A percentile compares a stretch with the other conserved stretches of the same genome.
Evolutionary conservation across 768 basidiomycete species (phyloP).

Genomic region (Gloeostereum incarnatum): DNA sequence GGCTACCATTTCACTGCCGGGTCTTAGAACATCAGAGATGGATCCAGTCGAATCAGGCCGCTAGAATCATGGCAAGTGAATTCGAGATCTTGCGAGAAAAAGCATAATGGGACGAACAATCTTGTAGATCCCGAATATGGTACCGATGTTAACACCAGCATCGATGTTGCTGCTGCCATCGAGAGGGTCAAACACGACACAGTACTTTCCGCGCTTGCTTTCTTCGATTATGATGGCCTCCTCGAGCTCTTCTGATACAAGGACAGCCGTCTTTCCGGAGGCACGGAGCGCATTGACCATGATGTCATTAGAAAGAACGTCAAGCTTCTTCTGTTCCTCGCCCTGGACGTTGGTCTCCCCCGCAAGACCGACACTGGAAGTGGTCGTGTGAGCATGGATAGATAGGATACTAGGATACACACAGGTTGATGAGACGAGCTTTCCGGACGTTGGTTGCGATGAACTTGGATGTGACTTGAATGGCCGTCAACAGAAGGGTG

Average conservation of each 20-base stretch:
- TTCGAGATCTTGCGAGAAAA: not conserved
- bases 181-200: slow-evolving; percentile 97
- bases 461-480: slow-evolving; percentile 94
- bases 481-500: slow-evolving; percentile 89
- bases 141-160: slow-evolving; percentile 96
- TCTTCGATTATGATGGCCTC: slow-evolving; percentile 88
- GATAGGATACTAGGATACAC: slow-evolving; percentile 19
- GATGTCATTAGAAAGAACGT: slow-evolving; percentile 97
- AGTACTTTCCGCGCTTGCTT: slow-evolving; percentile 77
- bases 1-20: slow-evolving; percentile 95
- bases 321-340: slow-evolving; percentile 99
- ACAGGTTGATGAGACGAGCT: slow-evolving; percentile 96
- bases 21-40: slow-evolving; percentile 81
- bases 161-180: slow-evolving; percentile 97
- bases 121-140: slow-evolving; percentile 95
- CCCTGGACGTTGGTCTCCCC: slow-evolving; percentile 97
- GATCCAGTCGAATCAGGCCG: slow-evolving; percentile 69
- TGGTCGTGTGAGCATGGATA: slow-evolving; percentile 1
- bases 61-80: slow-evolving; percentile 25
- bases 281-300: slow-evolving; percentile 97
- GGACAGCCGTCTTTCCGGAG: slow-evolving; percentile 93
- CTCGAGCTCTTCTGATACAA: slow-evolving; percentile 94
- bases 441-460: slow-evolving; percentile 97
- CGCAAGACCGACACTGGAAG: slow-evolving; percentile 84
- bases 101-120: slow-evolving; percentile 48